Conservation (phyloP, 192 early-diverging fungal genomes). For the Podila horticola region DNA sequence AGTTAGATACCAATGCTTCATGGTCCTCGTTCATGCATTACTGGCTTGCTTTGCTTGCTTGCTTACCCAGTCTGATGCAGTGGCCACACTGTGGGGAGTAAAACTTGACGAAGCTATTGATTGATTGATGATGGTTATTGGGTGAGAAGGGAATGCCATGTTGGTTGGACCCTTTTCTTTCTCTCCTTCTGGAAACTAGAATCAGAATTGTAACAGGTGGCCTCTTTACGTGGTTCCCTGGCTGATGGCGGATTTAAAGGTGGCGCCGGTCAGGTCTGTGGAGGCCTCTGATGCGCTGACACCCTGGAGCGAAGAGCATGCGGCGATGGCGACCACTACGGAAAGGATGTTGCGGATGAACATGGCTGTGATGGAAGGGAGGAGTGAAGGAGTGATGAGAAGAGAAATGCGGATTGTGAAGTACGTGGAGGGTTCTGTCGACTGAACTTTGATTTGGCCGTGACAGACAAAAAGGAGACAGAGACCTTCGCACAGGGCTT, state of each 20-base stretch:
- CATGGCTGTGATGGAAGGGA: constrained; percentile 7
- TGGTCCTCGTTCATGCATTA: not conserved
- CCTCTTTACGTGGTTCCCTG: constrained; percentile 58
- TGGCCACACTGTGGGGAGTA: constrained; percentile 58
- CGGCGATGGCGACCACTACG: constrained; percentile 26
- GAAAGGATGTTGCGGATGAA: constrained; percentile 29
- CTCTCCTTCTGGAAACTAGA: not conserved
- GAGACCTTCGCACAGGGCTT: no score
- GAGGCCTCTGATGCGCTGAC: constrained; percentile 55
- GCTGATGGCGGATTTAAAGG: constrained; percentile 56
- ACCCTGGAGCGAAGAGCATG: constrained; percentile 16
- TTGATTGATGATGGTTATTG: not conserved
- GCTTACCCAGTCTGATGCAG: constrained; percentile 56
- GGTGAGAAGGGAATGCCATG: not conserved
- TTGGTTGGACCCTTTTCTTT: not conserved
- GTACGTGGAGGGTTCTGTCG: no score
- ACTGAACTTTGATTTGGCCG: no score
- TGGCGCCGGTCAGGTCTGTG: constrained; percentile 49
- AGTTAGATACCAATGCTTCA: not conserved
- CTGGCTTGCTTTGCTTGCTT: not conserved
- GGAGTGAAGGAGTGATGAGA: not conserved
- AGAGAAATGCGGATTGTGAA: no score
- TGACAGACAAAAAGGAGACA: no score
- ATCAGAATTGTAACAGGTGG: not conserved
- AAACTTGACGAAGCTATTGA: constrained; percentile 62